A percentile compares a stretch with the other conserved stretches of the same genome.
phyloP scores from a whole-genome alignment of 169 alveolate species.

The Perkinsus olseni region DNA sequence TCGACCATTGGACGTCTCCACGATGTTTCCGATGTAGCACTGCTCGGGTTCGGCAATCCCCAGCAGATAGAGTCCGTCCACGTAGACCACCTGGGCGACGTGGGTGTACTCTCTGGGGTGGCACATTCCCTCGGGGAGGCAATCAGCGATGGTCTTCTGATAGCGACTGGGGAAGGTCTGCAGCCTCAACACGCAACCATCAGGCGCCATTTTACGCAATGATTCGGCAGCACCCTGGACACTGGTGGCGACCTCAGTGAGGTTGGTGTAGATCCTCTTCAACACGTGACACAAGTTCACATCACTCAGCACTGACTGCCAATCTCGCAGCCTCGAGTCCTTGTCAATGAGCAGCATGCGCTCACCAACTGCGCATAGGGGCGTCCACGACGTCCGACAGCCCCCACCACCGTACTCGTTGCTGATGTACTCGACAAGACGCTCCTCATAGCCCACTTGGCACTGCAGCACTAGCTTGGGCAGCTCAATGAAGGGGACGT shows the following conservation, averaged over 20 bases:
- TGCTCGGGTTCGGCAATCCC: neutral
- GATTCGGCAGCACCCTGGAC: neutral
- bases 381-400: neutral
- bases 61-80: neutral
- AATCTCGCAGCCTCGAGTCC: neutral
- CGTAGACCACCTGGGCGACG: neutral
- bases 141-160: neutral
- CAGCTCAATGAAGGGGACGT: neutral
- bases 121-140: neutral
- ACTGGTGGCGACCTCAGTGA: neutral
- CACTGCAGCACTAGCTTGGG: neutral
- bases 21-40: neutral
- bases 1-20: neutral
- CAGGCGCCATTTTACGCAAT: neutral
- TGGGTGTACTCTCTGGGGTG: neutral
- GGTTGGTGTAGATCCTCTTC: neutral
- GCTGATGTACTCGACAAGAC: neutral
- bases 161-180: neutral
- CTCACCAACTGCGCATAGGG: neutral
- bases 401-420: neutral
- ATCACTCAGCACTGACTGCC: neutral
- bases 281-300: neutral
- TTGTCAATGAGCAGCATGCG: neutral
- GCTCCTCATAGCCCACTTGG: neutral
- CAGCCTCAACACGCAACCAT: neutral